Evolutionary conservation across 2,329 filamentous ascomycete genomes (phyloP), one percentile per base, ranked within the genome.

Genomic region (Rhynchosporium secalis): DNA sequence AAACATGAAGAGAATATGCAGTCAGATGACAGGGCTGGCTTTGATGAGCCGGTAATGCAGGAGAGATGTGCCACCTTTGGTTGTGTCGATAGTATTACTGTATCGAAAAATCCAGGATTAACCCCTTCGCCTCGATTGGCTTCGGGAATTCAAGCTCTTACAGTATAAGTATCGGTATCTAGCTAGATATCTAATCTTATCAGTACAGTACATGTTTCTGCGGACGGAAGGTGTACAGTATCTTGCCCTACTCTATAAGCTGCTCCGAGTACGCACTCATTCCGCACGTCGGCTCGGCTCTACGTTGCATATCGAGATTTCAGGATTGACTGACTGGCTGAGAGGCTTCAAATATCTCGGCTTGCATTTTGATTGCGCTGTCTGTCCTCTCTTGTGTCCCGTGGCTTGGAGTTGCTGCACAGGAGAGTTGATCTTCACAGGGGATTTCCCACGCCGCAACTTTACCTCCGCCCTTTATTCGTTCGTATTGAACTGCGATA

Each of bases 381-480:
- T 15, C 31, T 38, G 4, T 15, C 15, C 29, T 54, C 13, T n/a
- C 49, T n/a, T 54, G 49, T n/a, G 13, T 2, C 13, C 5, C 15
- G 31, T 52, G 52, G 36, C 41, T 6, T 33, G 28, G 52, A 15
- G 26, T 26, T 45, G 40, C 40, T 45, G 54, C 54, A 56, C 40
- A 56, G 26, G 40, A 56, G 36, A 56, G 36, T 33, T 51, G 56
- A 58, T 58, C 56, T 41, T 33, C 56, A 36, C 56, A 58, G 46
- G 56, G 56, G 33, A 38, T 26, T 58, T 36, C 8, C 55, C 29
- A 28, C 10, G 13, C 31, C 31, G 31, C 20, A 45, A 36, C 38
- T 4, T 15, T 31, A 12, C 13, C 29, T 26, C 36, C 9, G 3
- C 20, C 29, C n/a, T 56, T 45, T 9, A 56, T 38, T 36, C 26